Base-by-base conservation (phyloP, 352 stramenopile genomes). In the Pythium sukuiense region DNA sequence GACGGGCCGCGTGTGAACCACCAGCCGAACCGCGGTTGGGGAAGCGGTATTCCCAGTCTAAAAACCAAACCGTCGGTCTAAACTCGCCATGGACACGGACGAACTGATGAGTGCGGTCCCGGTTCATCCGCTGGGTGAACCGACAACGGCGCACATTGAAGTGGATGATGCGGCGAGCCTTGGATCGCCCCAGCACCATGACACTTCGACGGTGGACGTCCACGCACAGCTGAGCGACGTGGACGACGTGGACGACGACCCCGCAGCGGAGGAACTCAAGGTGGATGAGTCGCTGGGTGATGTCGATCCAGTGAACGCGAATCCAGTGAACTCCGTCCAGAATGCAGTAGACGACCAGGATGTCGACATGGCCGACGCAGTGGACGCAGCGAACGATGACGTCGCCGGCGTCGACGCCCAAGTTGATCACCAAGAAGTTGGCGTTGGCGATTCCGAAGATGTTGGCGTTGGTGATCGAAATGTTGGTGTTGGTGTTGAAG, bases 101-200 rank as follows among this genome's bases (percentile, higher is more conserved):
- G 65, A 66, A 37, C 56, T 71, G 65, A 71, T 71, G 65, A 57
- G 33, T 56, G 53, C 65, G 65, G 65, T 71, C 58, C 65, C 65
- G 63, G 63, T 70, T 56, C 24, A 56, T 39, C 63, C 57, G 63
- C 56, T 69, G 8, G 65, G 60, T 59, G 65, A 71, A 66, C 65
- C 58, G 43, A 26, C 55, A 26, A 41, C 20, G 32, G 50, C 52
- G 35, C 65, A 71, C 43, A 50, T 71, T 71, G 58, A 71, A 71
- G 65, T 59, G 29, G 41, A 46, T 12, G 37, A 46, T 12, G 37
- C 37, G 4, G 18, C 27, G 6, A 30, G 29, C 29, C 52, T 57
- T 2, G 29, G 52, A 29, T 39, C 52, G 52, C 52, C 52, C 52
- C 52, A 57, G 52, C 52, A 57, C 30, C 29, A 39, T 26, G 52